Percentiles rank a stretch among this genome's conserved stretches.
phyloP scores from a whole-genome alignment of 495 filamentous ascomycete species.

The Parmelia sp. region DNA sequence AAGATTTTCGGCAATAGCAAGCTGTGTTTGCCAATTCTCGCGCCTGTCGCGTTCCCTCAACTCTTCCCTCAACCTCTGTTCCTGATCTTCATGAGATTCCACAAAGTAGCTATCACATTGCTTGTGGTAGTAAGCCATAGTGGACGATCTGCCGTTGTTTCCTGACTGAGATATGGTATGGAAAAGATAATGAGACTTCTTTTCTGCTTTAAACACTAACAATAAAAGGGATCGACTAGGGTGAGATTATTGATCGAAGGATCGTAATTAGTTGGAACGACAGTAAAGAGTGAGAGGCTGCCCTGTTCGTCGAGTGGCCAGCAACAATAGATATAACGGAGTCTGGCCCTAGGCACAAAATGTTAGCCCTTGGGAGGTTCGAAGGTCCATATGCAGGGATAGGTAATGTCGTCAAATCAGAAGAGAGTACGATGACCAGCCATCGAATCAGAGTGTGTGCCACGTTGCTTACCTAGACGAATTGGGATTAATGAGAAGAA shows the following conservation, averaged over 20 bases:
- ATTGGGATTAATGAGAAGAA: slow-evolving; percentile 9
- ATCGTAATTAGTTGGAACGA: slow-evolving; percentile 54
- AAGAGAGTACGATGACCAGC: slow-evolving; percentile 3
- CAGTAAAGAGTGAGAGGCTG: slow-evolving; percentile 33
- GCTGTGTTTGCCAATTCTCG: slow-evolving; percentile 68
- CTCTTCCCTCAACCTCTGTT: slow-evolving; percentile 31
- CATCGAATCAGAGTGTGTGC: slow-evolving; percentile 11
- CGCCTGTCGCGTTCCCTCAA: slow-evolving; percentile 53
- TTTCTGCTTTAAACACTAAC: slow-evolving; percentile 17
- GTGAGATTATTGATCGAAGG: slow-evolving; percentile 49
- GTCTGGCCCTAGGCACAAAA: not conserved
- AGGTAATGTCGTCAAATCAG: not conserved
- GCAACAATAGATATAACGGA: slow-evolving; percentile 19
- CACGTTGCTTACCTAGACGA: slow-evolving; percentile 12
- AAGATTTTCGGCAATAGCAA: slow-evolving; percentile 78
- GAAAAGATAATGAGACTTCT: slow-evolving; percentile 33
- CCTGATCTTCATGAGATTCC: slow-evolving; percentile 64
- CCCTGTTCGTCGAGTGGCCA: slow-evolving; percentile 13
- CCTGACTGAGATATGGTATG: slow-evolving; percentile 26
- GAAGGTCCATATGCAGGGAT: slow-evolving; percentile 5
- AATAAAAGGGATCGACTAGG: slow-evolving; percentile 47
- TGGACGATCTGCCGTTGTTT: slow-evolving; percentile 31
- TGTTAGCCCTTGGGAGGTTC: slow-evolving; percentile 15
- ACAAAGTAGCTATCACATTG: slow-evolving; percentile 80
- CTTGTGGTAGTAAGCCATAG: slow-evolving; percentile 67